phyloP scores from a whole-genome alignment of 805 yeast species.

The Torulaspora maleeae region DNA sequence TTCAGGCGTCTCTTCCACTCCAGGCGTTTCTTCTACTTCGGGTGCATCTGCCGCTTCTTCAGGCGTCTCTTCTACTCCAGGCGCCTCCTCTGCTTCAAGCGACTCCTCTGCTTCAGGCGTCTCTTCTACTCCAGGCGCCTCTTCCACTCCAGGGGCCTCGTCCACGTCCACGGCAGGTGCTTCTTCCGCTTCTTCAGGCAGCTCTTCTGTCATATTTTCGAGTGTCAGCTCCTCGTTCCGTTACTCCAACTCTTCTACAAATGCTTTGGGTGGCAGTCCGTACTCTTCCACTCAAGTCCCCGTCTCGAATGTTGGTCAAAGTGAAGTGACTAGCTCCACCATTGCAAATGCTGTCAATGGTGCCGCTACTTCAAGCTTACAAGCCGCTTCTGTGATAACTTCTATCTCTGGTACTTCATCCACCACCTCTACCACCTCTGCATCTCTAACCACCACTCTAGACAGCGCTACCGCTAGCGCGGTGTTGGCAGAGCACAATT shows the following conservation, averaged over 20 bases:
- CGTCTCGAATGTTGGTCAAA: no score
- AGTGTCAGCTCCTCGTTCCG: slow-evolving; percentile 3
- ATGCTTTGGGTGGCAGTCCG: neutral
- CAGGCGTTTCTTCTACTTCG: neutral
- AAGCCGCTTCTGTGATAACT: neutral
- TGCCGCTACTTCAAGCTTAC: neutral
- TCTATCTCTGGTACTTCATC: no score
- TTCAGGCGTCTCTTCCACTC: neutral
- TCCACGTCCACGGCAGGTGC: neutral
- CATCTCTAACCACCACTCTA: slow-evolving; percentile 6
- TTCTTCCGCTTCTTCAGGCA: no score
- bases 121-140: neutral
- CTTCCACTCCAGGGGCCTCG: neutral
- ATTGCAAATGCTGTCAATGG: neutral
- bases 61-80: neutral
- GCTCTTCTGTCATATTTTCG: neutral
- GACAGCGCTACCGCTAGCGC: slow-evolving; percentile 23
- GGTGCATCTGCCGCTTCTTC: no score
- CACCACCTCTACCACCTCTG: neutral
- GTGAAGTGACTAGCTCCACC: neutral
- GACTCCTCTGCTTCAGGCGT: neutral
- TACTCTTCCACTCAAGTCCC: neutral
- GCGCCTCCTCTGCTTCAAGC: neutral
- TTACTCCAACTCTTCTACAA: slow-evolving; percentile 3
- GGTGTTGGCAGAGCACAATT: slow-evolving; percentile 48